Evolutionary conservation across 2,329 filamentous ascomycete genomes (phyloP), one percentile per base, ranked within the genome.

Genomic region (Macrophomina tecta): DNA sequence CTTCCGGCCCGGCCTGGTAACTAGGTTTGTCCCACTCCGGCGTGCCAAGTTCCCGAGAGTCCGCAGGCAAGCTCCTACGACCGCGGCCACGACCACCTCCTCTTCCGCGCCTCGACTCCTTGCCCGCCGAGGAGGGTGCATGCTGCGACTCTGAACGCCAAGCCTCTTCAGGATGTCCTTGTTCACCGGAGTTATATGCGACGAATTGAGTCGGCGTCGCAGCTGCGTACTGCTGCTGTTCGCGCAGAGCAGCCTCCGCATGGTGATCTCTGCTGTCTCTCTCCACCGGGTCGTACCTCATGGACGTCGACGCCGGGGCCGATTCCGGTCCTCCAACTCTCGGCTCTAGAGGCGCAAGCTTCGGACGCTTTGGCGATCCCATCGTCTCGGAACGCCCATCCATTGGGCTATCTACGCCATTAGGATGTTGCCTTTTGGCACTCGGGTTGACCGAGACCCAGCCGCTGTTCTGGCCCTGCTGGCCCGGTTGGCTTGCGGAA

Each of bases 401-500:
- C 46, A 71, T 72, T 8, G 73, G 70, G 42, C 71, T 75, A 14
- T 79, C 76, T 28, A 78, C 73, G n/a, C 77, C 77, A 40, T 76
- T 74, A 5, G 78, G 69, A 38, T 73, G 73, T 30, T 69, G 71
- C 3, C 82, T 78, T 69, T 84, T 84, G 2, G 73, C 70, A 6
- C 75, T 74, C 45, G 77, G 72, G 64, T 84, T 83, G 23, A 83
- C 77, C 5, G 81, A 74, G 1, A 80, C 78, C 82, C 82, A 83
- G 16, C 80, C 80, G 53, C 71, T 77, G 56, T 52, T 38, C n/a
- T 67, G 65, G 36, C 42, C 36, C n/a, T 30, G 40, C n/a, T 67
- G 56, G 34, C 40, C 56, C 14, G 48, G 34, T 14, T 51, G 65
- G 14, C 42, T 34, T 52, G 18, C 30, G 12, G 38, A 18, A 2